Percentiles rank a stretch among this genome's conserved stretches.
Conservation (phyloP, 805 yeast species). For the Wickerhamomyces ciferrii region DNA sequence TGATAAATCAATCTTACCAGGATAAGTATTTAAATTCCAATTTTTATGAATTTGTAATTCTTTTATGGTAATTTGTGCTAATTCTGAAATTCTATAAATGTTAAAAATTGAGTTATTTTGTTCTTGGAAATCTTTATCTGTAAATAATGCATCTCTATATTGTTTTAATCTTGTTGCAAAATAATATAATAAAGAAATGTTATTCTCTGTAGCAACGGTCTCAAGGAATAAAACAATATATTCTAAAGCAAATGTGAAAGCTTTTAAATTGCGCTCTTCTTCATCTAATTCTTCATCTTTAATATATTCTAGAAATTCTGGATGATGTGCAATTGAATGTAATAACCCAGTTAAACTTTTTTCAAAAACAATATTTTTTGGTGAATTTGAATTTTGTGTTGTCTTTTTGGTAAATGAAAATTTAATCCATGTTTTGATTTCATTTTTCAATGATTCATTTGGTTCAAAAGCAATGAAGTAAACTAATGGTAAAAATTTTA, state of each 20-base stretch:
- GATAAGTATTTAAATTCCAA: constrained; percentile 78
- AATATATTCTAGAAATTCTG: constrained; percentile 47
- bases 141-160: constrained; percentile 52
- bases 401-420: constrained; percentile 40
- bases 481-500: constrained; percentile 58
- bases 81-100: constrained; percentile 66
- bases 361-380: constrained; percentile 52
- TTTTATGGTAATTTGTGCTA: constrained; percentile 62
- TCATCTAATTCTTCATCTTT: constrained; percentile 20
- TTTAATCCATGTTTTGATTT: constrained; percentile 65
- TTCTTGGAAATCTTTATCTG: constrained; percentile 25
- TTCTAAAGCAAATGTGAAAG: constrained; percentile 49
- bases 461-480: constrained; percentile 82
- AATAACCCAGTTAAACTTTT: constrained; percentile 61
- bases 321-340: constrained; percentile 71
- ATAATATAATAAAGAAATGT: constrained; percentile 69
- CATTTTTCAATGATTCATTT: constrained; percentile 37
- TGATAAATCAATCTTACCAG: constrained; percentile 69
- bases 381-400: constrained; percentile 18
- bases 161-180: constrained; percentile 76
- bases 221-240: constrained; percentile 58
- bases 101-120: constrained; percentile 26
- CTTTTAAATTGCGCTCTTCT: constrained; percentile 29
- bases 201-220: constrained; percentile 55
- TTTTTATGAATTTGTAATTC: constrained; percentile 49